Evolutionary conservation across 345 rosid species (phyloP), one percentile per base, ranked within the genome.

Genomic region (Citrus australasica): DNA sequence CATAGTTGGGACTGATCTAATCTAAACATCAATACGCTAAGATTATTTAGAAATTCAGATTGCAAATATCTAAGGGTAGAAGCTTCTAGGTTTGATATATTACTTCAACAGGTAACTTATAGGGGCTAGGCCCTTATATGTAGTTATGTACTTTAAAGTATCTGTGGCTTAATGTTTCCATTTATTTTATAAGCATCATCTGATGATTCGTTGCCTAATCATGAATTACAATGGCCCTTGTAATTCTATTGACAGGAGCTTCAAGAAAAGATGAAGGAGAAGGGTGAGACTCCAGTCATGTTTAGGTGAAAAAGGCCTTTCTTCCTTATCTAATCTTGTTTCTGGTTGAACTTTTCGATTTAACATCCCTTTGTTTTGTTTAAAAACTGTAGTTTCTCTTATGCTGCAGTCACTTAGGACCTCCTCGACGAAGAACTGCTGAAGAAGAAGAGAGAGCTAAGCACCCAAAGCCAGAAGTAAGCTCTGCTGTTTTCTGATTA

Each of bases 201-300:
- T 74, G 78, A 79, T 22, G 33, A 21, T 73, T 67, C 51, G 16
- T 74, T 76, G 33, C 80, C 55, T 79, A 42, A 46, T 51, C 51
- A 27, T 53, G 40, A 16, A 71, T 81, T 32, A 77, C 27, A 28
- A 28, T 46, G 67, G 61, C 67, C 28, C 69, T 60, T 37, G 16
- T 38, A 80, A 21, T 66, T 83, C 30, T 32, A 19, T 81, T 56
- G 42, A 32, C 85, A 96, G 98, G 99, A 94, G 79, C 89, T 90
- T 76, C 92, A 91, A 70, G 98, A 96, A 61, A 96, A 96, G 85
- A 90, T 92, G 95, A 92, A 89, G 83, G 99, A 96, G 81, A 90
- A 90, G 90, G 98, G 99, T 68, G 99, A 92, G 86, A 79, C 92
- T 6, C 94, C 99, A 38, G 97, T 96, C 80, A 96, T 96, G 99